Evolutionary conservation across 2,329 filamentous ascomycete species (phyloP).

Genomic region (Exophiala xenobiotica): DNA sequence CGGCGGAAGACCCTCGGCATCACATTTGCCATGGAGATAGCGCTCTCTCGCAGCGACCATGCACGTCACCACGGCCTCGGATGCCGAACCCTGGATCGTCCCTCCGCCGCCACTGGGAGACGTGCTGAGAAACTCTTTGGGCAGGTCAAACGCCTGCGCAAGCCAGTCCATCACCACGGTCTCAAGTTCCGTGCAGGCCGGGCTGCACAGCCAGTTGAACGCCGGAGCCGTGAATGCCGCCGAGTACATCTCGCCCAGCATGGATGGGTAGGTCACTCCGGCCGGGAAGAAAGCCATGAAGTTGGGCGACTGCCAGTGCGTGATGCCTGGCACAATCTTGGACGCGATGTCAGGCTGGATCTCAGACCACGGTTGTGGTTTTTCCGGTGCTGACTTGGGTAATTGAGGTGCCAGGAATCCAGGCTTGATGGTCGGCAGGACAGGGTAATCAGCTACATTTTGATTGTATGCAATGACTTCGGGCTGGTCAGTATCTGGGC

Average conservation of each 20-base stretch:
- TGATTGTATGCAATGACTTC: slow-evolving; percentile 88
- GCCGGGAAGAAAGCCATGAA: slow-evolving; percentile 97
- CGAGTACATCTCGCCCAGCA: slow-evolving; percentile 90
- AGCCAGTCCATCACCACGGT: slow-evolving; percentile 93
- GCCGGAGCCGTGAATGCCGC: slow-evolving; percentile 84
- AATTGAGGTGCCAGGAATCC: slow-evolving; percentile 83
- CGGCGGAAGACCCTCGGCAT: slow-evolving; percentile 47
- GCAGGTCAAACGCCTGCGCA: slow-evolving; percentile 70
- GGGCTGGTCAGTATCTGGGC: slow-evolving; percentile 21
- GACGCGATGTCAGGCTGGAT: slow-evolving; percentile 82
- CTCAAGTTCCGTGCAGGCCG: slow-evolving; percentile 89
- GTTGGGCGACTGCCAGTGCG: slow-evolving; percentile 91
- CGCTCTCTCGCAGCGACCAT: slow-evolving; percentile 85
- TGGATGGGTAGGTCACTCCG: slow-evolving; percentile 74
- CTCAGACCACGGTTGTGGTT: slow-evolving; percentile 69
- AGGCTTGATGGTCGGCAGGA: slow-evolving; percentile 75
- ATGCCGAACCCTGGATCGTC: slow-evolving; percentile 90
- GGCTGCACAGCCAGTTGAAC: slow-evolving; percentile 97
- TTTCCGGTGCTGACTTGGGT: slow-evolving; percentile 64
- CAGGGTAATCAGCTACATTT: slow-evolving; percentile 65
- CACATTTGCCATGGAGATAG: slow-evolving; percentile 63
- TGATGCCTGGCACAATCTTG: slow-evolving; percentile 88
- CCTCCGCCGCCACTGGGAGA: slow-evolving; percentile 70
- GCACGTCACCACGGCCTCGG: slow-evolving; percentile 80
- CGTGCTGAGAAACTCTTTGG: slow-evolving; percentile 69